A percentile compares a stretch with the other conserved stretches of the same genome.
phyloP scores from a whole-genome alignment of 2,329 filamentous ascomycete genomes.

The Neofusicoccum ribis region DNA sequence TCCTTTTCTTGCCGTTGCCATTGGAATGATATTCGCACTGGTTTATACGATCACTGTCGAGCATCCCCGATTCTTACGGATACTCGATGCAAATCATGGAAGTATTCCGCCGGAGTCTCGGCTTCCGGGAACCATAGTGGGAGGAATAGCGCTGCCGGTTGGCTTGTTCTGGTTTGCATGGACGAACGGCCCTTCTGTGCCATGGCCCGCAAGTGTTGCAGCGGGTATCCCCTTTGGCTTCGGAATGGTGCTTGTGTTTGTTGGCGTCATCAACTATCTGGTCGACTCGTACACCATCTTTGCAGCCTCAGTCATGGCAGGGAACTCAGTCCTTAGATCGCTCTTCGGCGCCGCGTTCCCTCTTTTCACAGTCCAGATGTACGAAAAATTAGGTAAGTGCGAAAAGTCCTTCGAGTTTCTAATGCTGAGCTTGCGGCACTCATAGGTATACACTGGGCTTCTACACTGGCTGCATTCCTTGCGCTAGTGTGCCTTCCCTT shows the following conservation, averaged over 20 bases:
- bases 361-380: conserved; percentile 70
- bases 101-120: conserved; percentile 67
- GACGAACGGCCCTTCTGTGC: conserved; percentile 49
- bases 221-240: conserved; percentile 57
- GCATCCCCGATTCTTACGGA: conserved; percentile 23
- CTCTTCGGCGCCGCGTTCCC: conserved; percentile 78
- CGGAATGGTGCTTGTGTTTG: conserved; percentile 65
- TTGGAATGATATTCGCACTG: conserved; percentile 65
- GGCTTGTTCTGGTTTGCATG: conserved; percentile 45
- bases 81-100: conserved; percentile 49
- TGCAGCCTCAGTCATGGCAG: conserved; percentile 72
- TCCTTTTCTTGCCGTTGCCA: conserved; percentile 66
- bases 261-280: conserved; percentile 48
- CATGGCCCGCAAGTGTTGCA: conserved; percentile 57
- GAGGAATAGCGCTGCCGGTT: conserved; percentile 59
- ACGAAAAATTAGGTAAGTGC: conserved; percentile 33
- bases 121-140: conserved; percentile 62
- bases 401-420: too few relatives aligned
- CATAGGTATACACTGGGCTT: conserved; percentile 69
- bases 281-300: conserved; percentile 65
- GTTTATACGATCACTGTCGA: conserved; percentile 40
- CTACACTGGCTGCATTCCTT: conserved; percentile 71
- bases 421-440: not conserved
- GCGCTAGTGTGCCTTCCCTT: conserved; percentile 70
- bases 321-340: conserved; percentile 77